Conservation (phyloP, 2,329 filamentous ascomycete genomes). For the Colletotrichum sp. region DNA sequence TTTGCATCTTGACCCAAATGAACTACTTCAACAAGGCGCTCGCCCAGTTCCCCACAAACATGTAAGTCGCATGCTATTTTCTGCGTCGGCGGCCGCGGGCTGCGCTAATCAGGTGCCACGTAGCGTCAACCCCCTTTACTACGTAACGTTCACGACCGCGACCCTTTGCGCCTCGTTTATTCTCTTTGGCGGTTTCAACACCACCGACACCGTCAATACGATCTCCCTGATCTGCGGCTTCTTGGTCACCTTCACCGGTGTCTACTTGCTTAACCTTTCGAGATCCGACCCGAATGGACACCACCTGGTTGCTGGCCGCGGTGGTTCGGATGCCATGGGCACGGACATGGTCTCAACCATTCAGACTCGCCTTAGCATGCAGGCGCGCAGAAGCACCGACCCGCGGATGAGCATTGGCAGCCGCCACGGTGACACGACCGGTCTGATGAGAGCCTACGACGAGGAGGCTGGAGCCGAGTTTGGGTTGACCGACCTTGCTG, state of each 20-base stretch:
- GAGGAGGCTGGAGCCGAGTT: slow-evolving; percentile 78
- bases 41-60: slow-evolving; percentile 95
- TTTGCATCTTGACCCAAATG: slow-evolving; percentile 99
- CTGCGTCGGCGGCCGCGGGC: neutral
- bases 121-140: slow-evolving; percentile 95
- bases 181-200: slow-evolving; percentile 95
- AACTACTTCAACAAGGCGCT: slow-evolving; percentile 99
- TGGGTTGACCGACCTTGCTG: slow-evolving; percentile 78
- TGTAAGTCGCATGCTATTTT: slow-evolving; percentile 67
- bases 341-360: slow-evolving; percentile 91
- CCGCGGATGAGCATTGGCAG: slow-evolving; percentile 69
- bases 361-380: slow-evolving; percentile 93
- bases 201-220: slow-evolving; percentile 87
- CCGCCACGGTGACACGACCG: slow-evolving; percentile 74
- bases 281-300: slow-evolving; percentile 86
- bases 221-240: slow-evolving; percentile 93
- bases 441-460: slow-evolving; percentile 88
- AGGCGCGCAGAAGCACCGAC: slow-evolving; percentile 76
- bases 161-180: slow-evolving; percentile 96
- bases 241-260: slow-evolving; percentile 91
- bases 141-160: slow-evolving; percentile 95
- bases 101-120: neutral
- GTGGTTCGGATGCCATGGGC: slow-evolving; percentile 78
- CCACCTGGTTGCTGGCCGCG: slow-evolving; percentile 64
- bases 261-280: slow-evolving; percentile 96